phyloP scores from a whole-genome alignment of 139 green algal genomes.

The Chlorella sp. region DNA sequence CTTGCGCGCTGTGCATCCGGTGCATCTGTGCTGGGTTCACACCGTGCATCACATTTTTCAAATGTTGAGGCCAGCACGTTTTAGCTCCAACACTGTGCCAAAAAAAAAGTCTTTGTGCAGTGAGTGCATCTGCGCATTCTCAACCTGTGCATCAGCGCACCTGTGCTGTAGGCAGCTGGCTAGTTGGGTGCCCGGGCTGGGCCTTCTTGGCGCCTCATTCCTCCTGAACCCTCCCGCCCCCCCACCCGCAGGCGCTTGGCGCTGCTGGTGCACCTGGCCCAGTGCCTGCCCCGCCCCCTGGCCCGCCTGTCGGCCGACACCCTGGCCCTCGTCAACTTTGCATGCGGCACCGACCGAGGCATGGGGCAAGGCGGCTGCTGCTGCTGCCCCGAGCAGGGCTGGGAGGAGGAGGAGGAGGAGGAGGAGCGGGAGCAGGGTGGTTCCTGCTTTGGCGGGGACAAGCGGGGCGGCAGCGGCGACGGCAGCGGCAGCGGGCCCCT shows the following conservation, averaged over 20 bases:
- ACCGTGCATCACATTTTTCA: too few relatives aligned
- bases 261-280: not conserved
- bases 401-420: not conserved
- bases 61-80: too few relatives aligned
- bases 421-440: too few relatives aligned
- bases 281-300: not conserved
- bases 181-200: too few relatives aligned
- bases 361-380: not conserved
- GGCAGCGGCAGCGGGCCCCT: not conserved
- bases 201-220: too few relatives aligned
- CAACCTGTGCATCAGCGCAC: too few relatives aligned
- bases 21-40: too few relatives aligned
- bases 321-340: not conserved
- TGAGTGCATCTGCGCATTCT: too few relatives aligned
- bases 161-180: too few relatives aligned
- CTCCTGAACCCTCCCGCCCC: not conserved
- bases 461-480: not conserved
- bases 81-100: too few relatives aligned
- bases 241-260: not conserved
- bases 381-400: not conserved
- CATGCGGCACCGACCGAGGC: not conserved
- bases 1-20: too few relatives aligned
- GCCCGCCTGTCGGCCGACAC: not conserved
- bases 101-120: too few relatives aligned
- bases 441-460: not conserved